Evolutionary conservation across 345 rosid species (phyloP).

Genomic region (Arabidopsis suecica): DNA sequence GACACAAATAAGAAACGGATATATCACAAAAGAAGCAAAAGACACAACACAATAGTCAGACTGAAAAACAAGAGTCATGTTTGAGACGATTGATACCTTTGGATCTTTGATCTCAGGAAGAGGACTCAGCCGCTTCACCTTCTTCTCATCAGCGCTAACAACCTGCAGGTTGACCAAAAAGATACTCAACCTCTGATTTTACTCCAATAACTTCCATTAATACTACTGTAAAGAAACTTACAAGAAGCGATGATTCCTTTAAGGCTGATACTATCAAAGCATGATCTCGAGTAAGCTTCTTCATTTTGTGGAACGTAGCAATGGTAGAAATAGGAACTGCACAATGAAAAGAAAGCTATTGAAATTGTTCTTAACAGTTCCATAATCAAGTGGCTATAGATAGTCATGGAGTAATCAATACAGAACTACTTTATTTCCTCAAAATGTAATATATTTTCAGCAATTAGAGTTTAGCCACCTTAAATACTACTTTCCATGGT

Average conservation of each 20-base stretch:
- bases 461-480: background rate
- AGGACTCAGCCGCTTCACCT: constrained; percentile 78
- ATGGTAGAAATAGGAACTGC: constrained; percentile 83
- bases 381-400: background rate
- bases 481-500: background rate
- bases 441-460: background rate
- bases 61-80: constrained; percentile 13
- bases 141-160: constrained; percentile 79
- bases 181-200: constrained; percentile 23
- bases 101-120: constrained; percentile 68
- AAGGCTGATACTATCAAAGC: constrained; percentile 62
- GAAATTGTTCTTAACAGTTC: background rate
- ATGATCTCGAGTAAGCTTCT: constrained; percentile 70
- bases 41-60: background rate
- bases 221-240: constrained; percentile 43
- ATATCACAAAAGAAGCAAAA: constrained; percentile 25
- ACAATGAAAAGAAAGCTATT: constrained; percentile 18
- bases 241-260: constrained; percentile 79
- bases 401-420: background rate
- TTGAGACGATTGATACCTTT: constrained; percentile 59
- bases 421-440: background rate
- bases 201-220: constrained; percentile 1
- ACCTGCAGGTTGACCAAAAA: constrained; percentile 53
- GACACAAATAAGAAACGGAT: constrained; percentile 37
- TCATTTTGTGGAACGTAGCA: constrained; percentile 79